These are phyloP conservation scores for Staphylotrichum tortipilum DNA, from an alignment of 495 filamentous ascomycete genomes.

Conservation along the genomic window DNA sequence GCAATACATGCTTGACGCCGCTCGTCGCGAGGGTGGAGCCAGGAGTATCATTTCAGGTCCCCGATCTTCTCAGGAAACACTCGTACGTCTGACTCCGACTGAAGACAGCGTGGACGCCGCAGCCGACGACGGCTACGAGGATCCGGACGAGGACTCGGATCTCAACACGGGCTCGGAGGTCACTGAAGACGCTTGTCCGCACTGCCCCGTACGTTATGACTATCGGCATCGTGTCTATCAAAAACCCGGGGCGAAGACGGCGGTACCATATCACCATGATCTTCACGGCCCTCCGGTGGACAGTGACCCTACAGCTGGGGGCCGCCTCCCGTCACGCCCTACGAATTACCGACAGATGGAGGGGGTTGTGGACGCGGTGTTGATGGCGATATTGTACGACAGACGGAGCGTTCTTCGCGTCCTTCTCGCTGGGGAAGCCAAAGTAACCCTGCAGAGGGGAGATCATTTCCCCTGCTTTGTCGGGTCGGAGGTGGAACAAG, in stretches of 20 bases:
- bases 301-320: neutral
- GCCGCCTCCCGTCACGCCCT: neutral
- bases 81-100: neutral
- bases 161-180: neutral
- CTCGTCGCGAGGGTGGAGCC: neutral
- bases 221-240: neutral
- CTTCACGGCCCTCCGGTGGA: neutral
- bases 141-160: neutral
- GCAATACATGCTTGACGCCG: neutral
- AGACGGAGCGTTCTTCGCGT: neutral
- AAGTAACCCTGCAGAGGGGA: neutral
- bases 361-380: neutral
- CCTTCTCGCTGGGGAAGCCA: neutral
- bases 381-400: neutral
- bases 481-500: neutral
- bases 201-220: neutral
- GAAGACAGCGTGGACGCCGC: neutral
- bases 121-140: neutral
- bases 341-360: neutral
- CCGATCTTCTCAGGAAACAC: neutral
- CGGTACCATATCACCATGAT: neutral
- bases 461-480: neutral
- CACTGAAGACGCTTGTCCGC: neutral
- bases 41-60: neutral
- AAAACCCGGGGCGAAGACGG: neutral